These are phyloP conservation scores for Scortechinia acanthostroma DNA, from an alignment of 2,329 filamentous ascomycete species.

Conservation along the genomic window DNA sequence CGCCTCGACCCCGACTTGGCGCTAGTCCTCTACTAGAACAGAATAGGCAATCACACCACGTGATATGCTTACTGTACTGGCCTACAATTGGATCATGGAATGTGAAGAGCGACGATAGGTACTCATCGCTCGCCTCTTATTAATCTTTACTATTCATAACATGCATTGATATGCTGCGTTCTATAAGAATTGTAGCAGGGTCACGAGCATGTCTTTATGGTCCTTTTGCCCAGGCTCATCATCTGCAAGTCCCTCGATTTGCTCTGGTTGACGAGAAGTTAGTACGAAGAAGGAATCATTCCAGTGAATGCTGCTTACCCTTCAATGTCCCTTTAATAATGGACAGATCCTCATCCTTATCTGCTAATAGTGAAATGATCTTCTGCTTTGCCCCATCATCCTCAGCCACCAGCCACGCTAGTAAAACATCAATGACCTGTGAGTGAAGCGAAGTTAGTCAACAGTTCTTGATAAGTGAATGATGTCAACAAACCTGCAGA, in stretches of 20 bases:
- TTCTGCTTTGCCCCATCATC: constrained; percentile 67
- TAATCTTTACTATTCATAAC: not conserved
- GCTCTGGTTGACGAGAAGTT: not conserved
- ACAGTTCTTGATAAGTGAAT: not conserved
- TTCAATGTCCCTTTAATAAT: constrained; percentile 62
- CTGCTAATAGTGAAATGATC: constrained; percentile 56
- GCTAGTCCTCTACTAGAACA: constrained; percentile 8
- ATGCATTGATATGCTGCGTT: not conserved
- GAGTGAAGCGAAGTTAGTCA: not conserved
- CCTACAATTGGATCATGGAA: no score
- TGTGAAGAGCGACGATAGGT: no score
- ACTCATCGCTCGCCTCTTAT: no score
- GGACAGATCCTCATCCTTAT: constrained; percentile 58
- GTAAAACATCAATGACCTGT: constrained; percentile 74
- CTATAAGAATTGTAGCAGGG: not conserved
- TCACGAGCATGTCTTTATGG: not conserved
- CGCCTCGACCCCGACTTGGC: constrained; percentile 11
- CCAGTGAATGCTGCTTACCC: constrained; percentile 26
- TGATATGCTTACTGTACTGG: not conserved
- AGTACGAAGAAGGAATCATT: not conserved
- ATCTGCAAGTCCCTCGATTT: not conserved
- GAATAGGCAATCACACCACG: not conserved
- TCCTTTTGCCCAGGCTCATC: not conserved
- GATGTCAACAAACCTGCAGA: constrained; percentile 25
- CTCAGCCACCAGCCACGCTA: constrained; percentile 89